These are phyloP conservation scores for Thalassiosira livingstoniorum DNA, from an alignment of 352 stramenopile genomes.

Conservation along the genomic window DNA sequence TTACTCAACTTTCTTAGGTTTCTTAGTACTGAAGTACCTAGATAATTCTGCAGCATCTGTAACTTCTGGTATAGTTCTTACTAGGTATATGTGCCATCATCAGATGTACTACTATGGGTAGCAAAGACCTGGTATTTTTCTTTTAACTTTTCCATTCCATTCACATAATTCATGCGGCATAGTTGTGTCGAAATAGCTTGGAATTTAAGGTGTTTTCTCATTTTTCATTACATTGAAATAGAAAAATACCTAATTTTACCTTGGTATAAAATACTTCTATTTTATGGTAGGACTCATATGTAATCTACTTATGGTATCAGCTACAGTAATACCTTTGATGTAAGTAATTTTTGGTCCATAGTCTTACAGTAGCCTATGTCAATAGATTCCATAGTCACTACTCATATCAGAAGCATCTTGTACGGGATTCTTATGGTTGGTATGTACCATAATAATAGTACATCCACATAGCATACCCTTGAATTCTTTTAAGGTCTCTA, in stretches of 20 bases:
- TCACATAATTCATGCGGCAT: neutral
- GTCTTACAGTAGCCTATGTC: slow-evolving; percentile 62
- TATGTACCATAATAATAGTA: slow-evolving; percentile 53
- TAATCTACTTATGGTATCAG: slow-evolving; percentile 52
- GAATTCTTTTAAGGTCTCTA: slow-evolving; percentile 70
- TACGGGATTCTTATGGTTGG: slow-evolving; percentile 64
- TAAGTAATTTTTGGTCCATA: slow-evolving; percentile 54
- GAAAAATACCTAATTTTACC: neutral
- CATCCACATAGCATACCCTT: slow-evolving; percentile 67
- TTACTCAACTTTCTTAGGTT: too few relatives aligned
- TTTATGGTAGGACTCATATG: slow-evolving; percentile 17
- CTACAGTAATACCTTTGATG: slow-evolving; percentile 51
- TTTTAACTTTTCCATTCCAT: neutral
- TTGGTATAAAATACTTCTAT: neutral
- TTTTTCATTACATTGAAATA: neutral
- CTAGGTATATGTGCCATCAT: slow-evolving; percentile 41
- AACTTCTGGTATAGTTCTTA: slow-evolving; percentile 17
- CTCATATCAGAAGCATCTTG: slow-evolving; percentile 29
- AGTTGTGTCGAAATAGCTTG: neutral
- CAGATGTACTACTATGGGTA: slow-evolving; percentile 1
- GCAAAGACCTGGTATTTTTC: slow-evolving; percentile 17
- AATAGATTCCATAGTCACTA: slow-evolving; percentile 43
- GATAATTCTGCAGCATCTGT: neutral
- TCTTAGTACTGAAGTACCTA: too few relatives aligned
- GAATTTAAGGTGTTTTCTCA: neutral